phyloP scores from a whole-genome alignment of 768 basidiomycete genomes.

The Boletus sp. region DNA sequence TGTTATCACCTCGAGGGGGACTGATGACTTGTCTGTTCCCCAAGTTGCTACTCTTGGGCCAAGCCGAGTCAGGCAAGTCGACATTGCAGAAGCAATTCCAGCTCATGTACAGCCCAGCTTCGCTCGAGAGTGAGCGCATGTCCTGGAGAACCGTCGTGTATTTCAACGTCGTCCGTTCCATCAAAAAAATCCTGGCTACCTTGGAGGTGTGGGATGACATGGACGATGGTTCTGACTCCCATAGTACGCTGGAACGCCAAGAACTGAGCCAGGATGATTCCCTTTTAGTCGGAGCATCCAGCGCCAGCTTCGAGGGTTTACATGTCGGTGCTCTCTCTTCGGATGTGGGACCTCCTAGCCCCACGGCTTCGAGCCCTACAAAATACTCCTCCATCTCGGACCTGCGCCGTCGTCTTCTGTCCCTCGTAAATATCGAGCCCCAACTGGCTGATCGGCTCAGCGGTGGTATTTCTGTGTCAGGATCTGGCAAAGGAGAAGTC shows the following conservation, averaged over 20 bases:
- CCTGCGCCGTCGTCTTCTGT: conserved; percentile 56
- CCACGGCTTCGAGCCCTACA: conserved; percentile 15
- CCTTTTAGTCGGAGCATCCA: conserved; percentile 13
- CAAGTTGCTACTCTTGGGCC: conserved; percentile 71
- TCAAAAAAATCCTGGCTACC: conserved; percentile 64
- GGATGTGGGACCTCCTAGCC: conserved; percentile 11
- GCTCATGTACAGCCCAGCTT: conserved; percentile 73
- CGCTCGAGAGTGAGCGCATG: conserved; percentile 62
- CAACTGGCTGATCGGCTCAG: conserved; percentile 70
- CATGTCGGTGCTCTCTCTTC: conserved; percentile 6
- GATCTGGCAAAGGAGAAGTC: conserved; percentile 72
- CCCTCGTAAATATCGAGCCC: conserved; percentile 58
- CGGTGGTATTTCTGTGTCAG: conserved; percentile 68
- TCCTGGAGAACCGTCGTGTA: conserved; percentile 75
- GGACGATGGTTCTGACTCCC: conserved; percentile 48
- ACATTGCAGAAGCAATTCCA: conserved; percentile 79
- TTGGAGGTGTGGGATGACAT: conserved; percentile 61
- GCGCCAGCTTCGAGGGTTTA: conserved; percentile 9
- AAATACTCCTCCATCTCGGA: conserved; percentile 41
- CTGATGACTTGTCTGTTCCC: conserved; percentile 19
- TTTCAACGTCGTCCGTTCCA: conserved; percentile 69
- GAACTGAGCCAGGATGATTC: conserved; percentile 27
- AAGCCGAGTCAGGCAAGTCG: conserved; percentile 76
- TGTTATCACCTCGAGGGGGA: not conserved
- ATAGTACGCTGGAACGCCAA: conserved; percentile 32